Evolutionary conservation across 345 rosid genomes (phyloP), one percentile per base, ranked within the genome.

Genomic region (Heritiera littoralis): DNA sequence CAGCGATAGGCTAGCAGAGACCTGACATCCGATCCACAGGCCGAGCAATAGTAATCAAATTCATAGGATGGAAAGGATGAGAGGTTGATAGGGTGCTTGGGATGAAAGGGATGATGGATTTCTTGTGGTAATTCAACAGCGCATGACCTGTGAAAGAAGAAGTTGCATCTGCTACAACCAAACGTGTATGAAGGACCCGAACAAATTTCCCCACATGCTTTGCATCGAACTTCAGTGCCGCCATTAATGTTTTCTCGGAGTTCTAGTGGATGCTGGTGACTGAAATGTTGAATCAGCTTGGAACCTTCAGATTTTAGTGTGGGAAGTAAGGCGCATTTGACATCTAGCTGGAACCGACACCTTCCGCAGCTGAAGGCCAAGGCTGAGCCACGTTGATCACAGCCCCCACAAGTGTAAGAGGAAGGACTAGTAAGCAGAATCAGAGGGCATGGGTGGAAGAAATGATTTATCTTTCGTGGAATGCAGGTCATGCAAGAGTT

Each of bases 261-360:
- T 45, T 48, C 60, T 56, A 78, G 15, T 10, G 81, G 76, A 78
- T 78, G 81, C 40, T 52, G 11, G 20, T 78, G 81, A 11, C 54
- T 5, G 6, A 30, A 17, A 59, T 78, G 75, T 59, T 69, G 58
- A 68, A 69, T 68, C 54, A 55, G 43, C 45, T 58, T 46, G n/a
- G 18, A 49, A 20, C 12, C 72, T 46, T 54, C 73, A 40, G 73
- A 77, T 35, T 77, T 40, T 54, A 67, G 14, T 10, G 65, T 54
- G 14, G 80, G 55, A 70, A 77, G 51, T 30, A 79, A 35, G 41
- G 70, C 77, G 13, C 77, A 78, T 67, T 68, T 64, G 23, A 64
- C 10, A n/a, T 74, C 67, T 46, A 79, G 3, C 12, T n/a, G 11
- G 23, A 72, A 72, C 7, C 17, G 14, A 41, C 72, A 72, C 70